Percentiles rank a stretch among this genome's conserved stretches.
These are phyloP conservation scores for Plantago lanceolata DNA, from an alignment of 305 asterid species.

Conservation along the genomic window DNA sequence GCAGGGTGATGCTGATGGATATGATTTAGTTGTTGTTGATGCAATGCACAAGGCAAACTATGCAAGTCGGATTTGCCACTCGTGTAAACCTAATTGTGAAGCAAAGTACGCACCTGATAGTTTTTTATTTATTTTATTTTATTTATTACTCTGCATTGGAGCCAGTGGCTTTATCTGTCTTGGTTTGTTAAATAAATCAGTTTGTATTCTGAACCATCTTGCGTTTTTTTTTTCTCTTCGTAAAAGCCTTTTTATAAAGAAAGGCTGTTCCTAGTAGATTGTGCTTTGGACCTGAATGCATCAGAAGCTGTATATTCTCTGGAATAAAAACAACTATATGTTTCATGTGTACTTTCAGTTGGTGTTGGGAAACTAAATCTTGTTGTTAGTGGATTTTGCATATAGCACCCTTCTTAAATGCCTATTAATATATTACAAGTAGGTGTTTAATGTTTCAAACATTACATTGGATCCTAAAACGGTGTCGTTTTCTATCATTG, in stretches of 20 bases:
- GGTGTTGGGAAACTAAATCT: too few relatives aligned
- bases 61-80: conserved; percentile 98
- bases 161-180: neutral
- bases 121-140: conserved; percentile 10
- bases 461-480: too few relatives aligned
- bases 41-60: conserved; percentile 99
- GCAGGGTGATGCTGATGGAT: conserved; percentile 99
- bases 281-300: neutral
- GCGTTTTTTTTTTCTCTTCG: too few relatives aligned
- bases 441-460: too few relatives aligned
- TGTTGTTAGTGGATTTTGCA: too few relatives aligned
- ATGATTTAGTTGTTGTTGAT: conserved; percentile 94
- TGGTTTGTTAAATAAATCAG: neutral
- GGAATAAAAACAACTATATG: neutral
- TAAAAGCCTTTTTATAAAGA: too few relatives aligned
- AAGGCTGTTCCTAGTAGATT: neutral
- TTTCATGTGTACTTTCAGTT: neutral
- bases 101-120: conserved; percentile 67
- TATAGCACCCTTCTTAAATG: too few relatives aligned
- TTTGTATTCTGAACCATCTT: neutral
- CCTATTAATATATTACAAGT: too few relatives aligned
- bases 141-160: neutral
- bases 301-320: neutral
- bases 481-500: too few relatives aligned
- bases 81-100: conserved; percentile 97